Conservation (phyloP, 345 rosid species). For the Clausena lansium region DNA sequence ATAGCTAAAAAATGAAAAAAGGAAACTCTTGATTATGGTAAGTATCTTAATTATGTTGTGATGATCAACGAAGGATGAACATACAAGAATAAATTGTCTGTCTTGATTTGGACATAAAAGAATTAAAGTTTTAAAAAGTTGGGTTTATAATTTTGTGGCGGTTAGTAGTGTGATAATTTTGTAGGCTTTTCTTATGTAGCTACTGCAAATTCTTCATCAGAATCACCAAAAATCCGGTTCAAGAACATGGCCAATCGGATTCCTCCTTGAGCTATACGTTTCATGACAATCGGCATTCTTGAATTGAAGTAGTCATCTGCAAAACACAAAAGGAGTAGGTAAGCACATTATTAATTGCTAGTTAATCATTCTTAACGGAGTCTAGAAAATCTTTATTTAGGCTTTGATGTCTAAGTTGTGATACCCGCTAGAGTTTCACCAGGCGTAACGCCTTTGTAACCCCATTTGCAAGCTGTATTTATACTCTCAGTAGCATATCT, state of each 20-base stretch:
- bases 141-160: neutral
- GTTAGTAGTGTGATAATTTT: neutral
- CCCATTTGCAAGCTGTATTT: slow-evolving; percentile 87
- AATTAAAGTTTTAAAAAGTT: neutral
- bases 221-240: slow-evolving; percentile 56
- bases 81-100: neutral
- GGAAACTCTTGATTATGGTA: too few species aligned
- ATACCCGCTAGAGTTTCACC: slow-evolving; percentile 78
- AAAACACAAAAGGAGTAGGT: neutral
- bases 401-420: neutral
- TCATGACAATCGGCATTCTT: slow-evolving; percentile 86
- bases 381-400: neutral
- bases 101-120: neutral
- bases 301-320: slow-evolving; percentile 87
- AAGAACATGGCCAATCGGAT: slow-evolving; percentile 83
- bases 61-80: neutral
- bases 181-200: slow-evolving; percentile 34
- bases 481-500: slow-evolving; percentile 89
- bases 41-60: neutral
- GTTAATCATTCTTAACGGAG: neutral
- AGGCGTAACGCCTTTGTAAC: slow-evolving; percentile 63
- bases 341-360: neutral
- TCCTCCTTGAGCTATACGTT: slow-evolving; percentile 91
- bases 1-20: too few species aligned
- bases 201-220: slow-evolving; percentile 38